Conservation (phyloP, 768 basidiomycete genomes). For the Termitomyces sp. region DNA sequence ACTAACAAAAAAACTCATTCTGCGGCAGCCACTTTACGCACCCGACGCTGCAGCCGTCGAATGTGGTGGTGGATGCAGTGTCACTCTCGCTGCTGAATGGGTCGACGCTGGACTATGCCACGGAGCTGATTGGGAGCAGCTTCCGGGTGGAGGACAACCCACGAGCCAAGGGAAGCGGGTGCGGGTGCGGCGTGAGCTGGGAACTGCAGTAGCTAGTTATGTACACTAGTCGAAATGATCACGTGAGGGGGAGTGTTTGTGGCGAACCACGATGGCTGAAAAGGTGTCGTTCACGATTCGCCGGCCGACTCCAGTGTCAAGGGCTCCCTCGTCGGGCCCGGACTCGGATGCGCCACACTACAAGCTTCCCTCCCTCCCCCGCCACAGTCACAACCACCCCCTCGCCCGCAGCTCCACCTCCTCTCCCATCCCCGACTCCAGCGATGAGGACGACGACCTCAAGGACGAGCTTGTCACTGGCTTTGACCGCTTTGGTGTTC, state of each 20-base stretch:
- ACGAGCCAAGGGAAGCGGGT: constrained; percentile 83
- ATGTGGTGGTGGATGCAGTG: constrained; percentile 79
- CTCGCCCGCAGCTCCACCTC: constrained; percentile 43
- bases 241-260: constrained; percentile 6
- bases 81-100: constrained; percentile 85
- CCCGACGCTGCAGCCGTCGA: constrained; percentile 63
- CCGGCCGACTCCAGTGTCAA: constrained; percentile 66
- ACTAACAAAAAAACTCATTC: not conserved
- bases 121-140: constrained; percentile 90
- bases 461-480: constrained; percentile 68
- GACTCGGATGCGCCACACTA: constrained; percentile 53
- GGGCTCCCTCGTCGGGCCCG: constrained; percentile 54
- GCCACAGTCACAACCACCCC: constrained; percentile 39
- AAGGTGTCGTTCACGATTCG: constrained; percentile 84
- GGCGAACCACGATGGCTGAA: constrained; percentile 15
- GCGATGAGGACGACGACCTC: constrained; percentile 59
- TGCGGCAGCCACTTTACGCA: constrained; percentile 60
- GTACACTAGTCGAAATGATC: not conserved
- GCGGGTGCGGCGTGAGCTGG: constrained; percentile 97
- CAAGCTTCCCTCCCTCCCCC: constrained; percentile 57
- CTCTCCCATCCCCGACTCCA: constrained; percentile 48
- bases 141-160: constrained; percentile 85
- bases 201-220: constrained; percentile 56
- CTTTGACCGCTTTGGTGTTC: constrained; percentile 66
- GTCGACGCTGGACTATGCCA: constrained; percentile 84